Base-by-base conservation (phyloP, 2,329 filamentous ascomycete genomes). In the Sarocladium strictum region DNA sequence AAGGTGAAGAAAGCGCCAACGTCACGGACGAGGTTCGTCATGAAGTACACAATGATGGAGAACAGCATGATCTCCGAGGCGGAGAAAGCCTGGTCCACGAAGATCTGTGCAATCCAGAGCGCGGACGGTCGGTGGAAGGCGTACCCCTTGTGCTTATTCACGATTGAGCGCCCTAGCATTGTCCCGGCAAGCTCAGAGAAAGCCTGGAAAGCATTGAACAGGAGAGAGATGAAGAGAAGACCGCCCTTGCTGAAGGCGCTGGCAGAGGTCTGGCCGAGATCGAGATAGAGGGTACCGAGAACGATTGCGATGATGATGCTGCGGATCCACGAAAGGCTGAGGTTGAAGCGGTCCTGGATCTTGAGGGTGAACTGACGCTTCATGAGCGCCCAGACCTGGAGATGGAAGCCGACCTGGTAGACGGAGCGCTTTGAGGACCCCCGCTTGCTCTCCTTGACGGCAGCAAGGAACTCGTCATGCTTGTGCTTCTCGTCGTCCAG, bases 181-280 rank as follows among this genome's bases (percentile, higher is more conserved):
- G 86, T 87, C 11, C 79, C 78, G 0, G 79, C 86, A 0, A 96
- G 71, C 67, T 95, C 90, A 0, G 86, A 82, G 64, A 94, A 92
- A 23, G 90, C 88, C 64, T 90, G 85, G 69, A 95, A 93, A n/a
- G 87, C 87, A 67, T 93, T 93, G 77, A 93, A 93, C 3, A 95
- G 72, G 1, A 95, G 79, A 21, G 87, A 76, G 54, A 91, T 83
- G 71, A 95, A 95, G 52, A 95, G 75, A 1, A 93, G 80, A 73
- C 89, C 90, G 58, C 89, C 89, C 66, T 90, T 84, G 60, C 85
- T 88, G 69, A 94, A 95, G 2, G 89, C 87, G 37, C 85, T 89
- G 29, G 82, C 81, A 1, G 81, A 84, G 0, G 77, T 84, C 53
- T 82, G 69, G 1, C 83, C 83, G 32, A 90, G 79, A 33, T 90